Percentiles rank a stretch among this genome's conserved stretches.
These are phyloP conservation scores for Mikania micrantha DNA, from an alignment of 129 eudicot species.

Conservation along the genomic window DNA sequence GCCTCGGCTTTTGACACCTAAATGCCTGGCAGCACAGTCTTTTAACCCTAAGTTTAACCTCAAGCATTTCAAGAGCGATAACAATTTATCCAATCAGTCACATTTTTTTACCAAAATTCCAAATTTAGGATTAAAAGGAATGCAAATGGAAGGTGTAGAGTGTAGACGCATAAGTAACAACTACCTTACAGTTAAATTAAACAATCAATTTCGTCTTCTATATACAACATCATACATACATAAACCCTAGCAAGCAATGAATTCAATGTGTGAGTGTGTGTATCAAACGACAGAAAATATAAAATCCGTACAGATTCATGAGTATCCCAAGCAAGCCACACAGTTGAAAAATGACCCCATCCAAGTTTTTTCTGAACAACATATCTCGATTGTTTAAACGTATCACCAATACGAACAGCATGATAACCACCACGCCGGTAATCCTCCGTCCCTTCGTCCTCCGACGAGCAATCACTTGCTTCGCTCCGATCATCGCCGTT, in stretches of 20 bases:
- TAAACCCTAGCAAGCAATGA: too few relatives aligned
- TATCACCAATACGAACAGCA: constrained; percentile 62
- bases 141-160: too few relatives aligned
- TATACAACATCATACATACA: too few relatives aligned
- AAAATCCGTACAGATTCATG: constrained; percentile 56
- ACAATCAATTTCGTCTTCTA: neutral
- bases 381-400: constrained; percentile 62
- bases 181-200: neutral
- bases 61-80: too few relatives aligned
- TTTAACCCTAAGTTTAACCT: too few relatives aligned
- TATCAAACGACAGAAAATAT: neutral
- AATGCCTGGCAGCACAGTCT: too few relatives aligned
- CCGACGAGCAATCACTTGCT: constrained; percentile 64
- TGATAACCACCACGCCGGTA: constrained; percentile 80
- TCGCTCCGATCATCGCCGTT: constrained; percentile 45
- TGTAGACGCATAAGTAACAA: too few relatives aligned
- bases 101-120: too few relatives aligned
- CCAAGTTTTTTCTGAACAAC: constrained; percentile 88
- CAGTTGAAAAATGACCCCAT: constrained; percentile 97
- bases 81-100: too few relatives aligned
- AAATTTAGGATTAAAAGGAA: too few relatives aligned
- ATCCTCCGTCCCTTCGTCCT: constrained; percentile 90
- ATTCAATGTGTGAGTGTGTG: too few relatives aligned
- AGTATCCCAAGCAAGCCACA: constrained; percentile 90
- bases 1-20: too few relatives aligned